These are phyloP conservation scores for Phaeomoniella chlamydospora DNA, from an alignment of 2,329 filamentous ascomycete genomes.

Conservation along the genomic window DNA sequence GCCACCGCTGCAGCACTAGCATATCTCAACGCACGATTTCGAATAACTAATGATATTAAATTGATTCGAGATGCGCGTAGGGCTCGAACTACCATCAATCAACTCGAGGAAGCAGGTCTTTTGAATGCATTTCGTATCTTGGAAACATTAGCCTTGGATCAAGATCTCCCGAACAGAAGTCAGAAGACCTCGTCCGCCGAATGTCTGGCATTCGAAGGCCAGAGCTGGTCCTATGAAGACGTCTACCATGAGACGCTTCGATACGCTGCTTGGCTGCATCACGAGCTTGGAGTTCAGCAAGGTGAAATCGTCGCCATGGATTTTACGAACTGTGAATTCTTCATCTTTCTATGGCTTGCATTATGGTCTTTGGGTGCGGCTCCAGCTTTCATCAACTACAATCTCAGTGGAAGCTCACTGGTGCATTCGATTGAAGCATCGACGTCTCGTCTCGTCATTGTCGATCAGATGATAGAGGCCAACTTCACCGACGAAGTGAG, in stretches of 20 bases:
- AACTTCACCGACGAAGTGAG: slow-evolving; percentile 27
- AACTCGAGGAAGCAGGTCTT: slow-evolving; percentile 42
- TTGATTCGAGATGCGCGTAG: slow-evolving; percentile 43
- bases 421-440: slow-evolving; percentile 60
- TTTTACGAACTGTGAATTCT: slow-evolving; percentile 67
- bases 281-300: slow-evolving; percentile 46
- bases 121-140: slow-evolving; percentile 63
- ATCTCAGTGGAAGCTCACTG: slow-evolving; percentile 55
- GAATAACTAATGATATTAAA: slow-evolving; percentile 50
- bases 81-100: slow-evolving; percentile 25
- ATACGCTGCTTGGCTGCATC: slow-evolving; percentile 63
- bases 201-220: slow-evolving; percentile 56
- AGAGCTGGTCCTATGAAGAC: slow-evolving; percentile 59
- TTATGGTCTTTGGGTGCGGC: slow-evolving; percentile 73
- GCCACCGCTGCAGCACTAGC: slow-evolving; percentile 54
- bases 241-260: slow-evolving; percentile 56
- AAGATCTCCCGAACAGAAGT: slow-evolving; percentile 32
- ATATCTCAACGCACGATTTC: slow-evolving; percentile 61
- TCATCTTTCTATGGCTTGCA: slow-evolving; percentile 60
- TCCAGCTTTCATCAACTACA: slow-evolving; percentile 79
- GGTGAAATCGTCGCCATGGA: slow-evolving; percentile 69
- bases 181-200: too few species aligned
- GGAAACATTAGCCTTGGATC: slow-evolving; percentile 49
- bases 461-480: slow-evolving; percentile 50
- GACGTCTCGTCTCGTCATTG: slow-evolving; percentile 50